Percentiles rank a stretch among this genome's conserved stretches.
phyloP scores from a whole-genome alignment of 805 yeast species.

The Wickerhamomyces strasburgensis region DNA sequence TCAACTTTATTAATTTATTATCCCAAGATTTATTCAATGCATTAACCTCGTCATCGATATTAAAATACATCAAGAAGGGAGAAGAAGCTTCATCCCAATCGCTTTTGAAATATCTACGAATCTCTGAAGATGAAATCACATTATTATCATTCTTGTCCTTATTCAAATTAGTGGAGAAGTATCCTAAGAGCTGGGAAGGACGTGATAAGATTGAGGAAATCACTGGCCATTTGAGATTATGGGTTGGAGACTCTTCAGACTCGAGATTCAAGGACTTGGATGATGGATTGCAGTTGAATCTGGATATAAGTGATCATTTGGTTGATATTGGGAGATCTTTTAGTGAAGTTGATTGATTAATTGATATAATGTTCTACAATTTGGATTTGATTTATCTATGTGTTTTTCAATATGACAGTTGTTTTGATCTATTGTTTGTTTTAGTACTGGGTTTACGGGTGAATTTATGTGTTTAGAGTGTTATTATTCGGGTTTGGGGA shows the following conservation, averaged over 20 bases:
- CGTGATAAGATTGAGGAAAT: constrained; percentile 18
- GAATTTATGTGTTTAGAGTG: too few species aligned
- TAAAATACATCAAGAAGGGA: constrained; percentile 19
- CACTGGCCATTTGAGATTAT: constrained; percentile 22
- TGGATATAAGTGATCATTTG: constrained; percentile 27
- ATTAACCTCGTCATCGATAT: constrained; percentile 19
- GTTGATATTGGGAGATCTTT: constrained; percentile 24
- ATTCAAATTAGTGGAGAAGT: constrained; percentile 23
- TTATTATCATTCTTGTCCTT: constrained; percentile 24
- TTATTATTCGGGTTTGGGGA: too few species aligned
- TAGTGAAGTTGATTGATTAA: constrained; percentile 14
- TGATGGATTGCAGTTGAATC: constrained; percentile 22
- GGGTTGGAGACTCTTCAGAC: constrained; percentile 26
- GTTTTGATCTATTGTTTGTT: too few species aligned
- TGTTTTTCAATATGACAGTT: background rate
- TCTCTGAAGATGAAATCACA: constrained; percentile 19
- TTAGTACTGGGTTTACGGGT: too few species aligned
- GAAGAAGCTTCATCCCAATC: constrained; percentile 13
- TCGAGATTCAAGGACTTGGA: constrained; percentile 21
- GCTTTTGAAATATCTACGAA: constrained; percentile 17
- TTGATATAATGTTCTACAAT: background rate
- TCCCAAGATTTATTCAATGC: constrained; percentile 24
- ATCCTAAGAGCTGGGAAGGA: constrained; percentile 23
- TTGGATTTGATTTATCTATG: background rate
- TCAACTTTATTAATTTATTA: constrained; percentile 12